phyloP scores from a whole-genome alignment of 129 eudicot genomes.

The Chrysanthemum makinoi region DNA sequence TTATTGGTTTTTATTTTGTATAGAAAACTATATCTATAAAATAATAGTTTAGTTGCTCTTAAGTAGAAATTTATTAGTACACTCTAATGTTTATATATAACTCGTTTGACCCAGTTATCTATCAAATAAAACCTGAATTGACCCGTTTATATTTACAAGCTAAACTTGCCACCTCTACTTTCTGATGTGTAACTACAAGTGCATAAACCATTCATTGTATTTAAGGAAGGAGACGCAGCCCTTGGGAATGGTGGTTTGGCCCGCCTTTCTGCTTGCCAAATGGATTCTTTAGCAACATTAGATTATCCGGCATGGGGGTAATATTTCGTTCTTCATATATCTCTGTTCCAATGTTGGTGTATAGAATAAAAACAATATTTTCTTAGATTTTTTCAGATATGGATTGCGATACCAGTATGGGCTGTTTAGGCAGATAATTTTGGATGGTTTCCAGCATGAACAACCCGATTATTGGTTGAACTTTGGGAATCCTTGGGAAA shows the following conservation, averaged over 20 bases:
- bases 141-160: neutral
- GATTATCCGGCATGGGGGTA: slow-evolving; percentile 75
- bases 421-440: slow-evolving; percentile 54
- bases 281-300: slow-evolving; percentile 64
- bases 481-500: slow-evolving; percentile 71
- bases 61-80: neutral
- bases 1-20: too few species aligned
- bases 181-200: neutral
- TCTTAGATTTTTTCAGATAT: slow-evolving; percentile 36
- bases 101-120: neutral
- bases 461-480: slow-evolving; percentile 63
- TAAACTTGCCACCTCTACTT: neutral
- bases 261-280: slow-evolving; percentile 65
- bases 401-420: slow-evolving; percentile 66
- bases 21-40: neutral
- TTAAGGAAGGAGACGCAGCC: slow-evolving; percentile 65
- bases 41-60: neutral
- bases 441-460: slow-evolving; percentile 56
- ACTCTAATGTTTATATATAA: neutral
- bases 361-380: slow-evolving; percentile 2
- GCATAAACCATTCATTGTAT: slow-evolving; percentile 11
- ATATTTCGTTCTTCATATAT: slow-evolving; percentile 9
- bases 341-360: neutral
- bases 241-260: slow-evolving; percentile 69
- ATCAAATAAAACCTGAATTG: neutral